These are phyloP conservation scores for Phoma sp. DNA, from an alignment of 2,329 filamentous ascomycete species.

Conservation along the genomic window DNA sequence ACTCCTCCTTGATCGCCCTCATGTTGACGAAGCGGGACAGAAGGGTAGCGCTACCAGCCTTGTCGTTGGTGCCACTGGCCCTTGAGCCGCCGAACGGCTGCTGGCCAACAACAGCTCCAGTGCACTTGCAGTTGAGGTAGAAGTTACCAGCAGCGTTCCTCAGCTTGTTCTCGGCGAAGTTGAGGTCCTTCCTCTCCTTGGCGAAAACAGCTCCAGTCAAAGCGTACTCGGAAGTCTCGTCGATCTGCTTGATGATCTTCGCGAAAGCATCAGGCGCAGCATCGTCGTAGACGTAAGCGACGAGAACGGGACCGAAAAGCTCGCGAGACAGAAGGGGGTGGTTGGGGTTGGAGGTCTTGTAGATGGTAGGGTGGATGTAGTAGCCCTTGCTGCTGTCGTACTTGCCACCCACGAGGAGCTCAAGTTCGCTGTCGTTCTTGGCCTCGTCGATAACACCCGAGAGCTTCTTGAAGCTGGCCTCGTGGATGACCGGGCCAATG, in stretches of 20 bases:
- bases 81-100: constrained; percentile 63
- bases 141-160: constrained; percentile 82
- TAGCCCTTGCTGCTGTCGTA: constrained; percentile 82
- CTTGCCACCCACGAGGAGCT: constrained; percentile 76
- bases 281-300: constrained; percentile 81
- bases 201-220: constrained; percentile 81
- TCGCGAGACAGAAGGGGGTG: constrained; percentile 80
- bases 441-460: constrained; percentile 78
- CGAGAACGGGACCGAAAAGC: constrained; percentile 82
- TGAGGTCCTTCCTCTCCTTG: constrained; percentile 69
- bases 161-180: constrained; percentile 73
- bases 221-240: constrained; percentile 77
- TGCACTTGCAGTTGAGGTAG: constrained; percentile 84
- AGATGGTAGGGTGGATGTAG: constrained; percentile 85
- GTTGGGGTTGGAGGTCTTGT: constrained; percentile 73
- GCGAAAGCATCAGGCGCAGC: constrained; percentile 63
- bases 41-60: constrained; percentile 62
- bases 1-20: constrained; percentile 65
- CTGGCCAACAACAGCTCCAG: constrained; percentile 59
- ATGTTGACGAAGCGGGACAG: constrained; percentile 63
- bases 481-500: constrained; percentile 87
- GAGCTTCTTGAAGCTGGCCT: constrained; percentile 81
- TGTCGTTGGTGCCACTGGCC: constrained; percentile 65
- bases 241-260: constrained; percentile 68
- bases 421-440: constrained; percentile 75